Percentiles rank a stretch among this genome's conserved stretches.
Conservation (phyloP, 2,329 filamentous ascomycete species). For the Drechslerella dactyloides region DNA sequence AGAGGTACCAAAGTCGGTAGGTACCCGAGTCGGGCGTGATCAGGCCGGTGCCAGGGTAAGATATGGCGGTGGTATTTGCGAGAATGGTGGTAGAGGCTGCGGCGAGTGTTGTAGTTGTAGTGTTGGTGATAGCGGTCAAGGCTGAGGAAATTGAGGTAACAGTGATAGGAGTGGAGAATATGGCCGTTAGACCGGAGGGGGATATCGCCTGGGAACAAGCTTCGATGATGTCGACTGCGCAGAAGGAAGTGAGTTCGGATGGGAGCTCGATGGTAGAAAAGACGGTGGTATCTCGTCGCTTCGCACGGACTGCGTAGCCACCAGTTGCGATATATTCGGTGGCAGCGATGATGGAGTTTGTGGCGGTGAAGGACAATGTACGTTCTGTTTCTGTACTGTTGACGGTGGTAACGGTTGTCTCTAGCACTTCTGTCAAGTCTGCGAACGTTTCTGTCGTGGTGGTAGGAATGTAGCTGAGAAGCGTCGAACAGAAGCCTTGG, state of each 20-base stretch:
- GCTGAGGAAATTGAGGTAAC: background rate
- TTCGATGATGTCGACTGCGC: conserved; percentile 21
- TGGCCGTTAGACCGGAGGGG: conserved; percentile 1
- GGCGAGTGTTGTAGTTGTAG: conserved; percentile 8
- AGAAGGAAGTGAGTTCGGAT: conserved; percentile 11
- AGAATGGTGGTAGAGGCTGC: conserved; percentile 22
- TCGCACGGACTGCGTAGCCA: background rate
- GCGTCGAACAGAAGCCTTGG: conserved; percentile 16
- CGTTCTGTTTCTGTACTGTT: conserved; percentile 20
- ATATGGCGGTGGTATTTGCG: conserved; percentile 21
- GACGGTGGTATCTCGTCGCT: background rate
- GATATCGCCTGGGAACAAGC: conserved; percentile 21
- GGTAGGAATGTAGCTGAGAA: conserved; percentile 14
- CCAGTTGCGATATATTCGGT: conserved; percentile 26
- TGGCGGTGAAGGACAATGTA: conserved; percentile 14
- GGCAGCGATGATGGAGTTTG: conserved; percentile 12
- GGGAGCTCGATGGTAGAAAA: background rate
- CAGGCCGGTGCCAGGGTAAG: conserved; percentile 23
- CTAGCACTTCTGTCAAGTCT: background rate
- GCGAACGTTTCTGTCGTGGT: background rate
- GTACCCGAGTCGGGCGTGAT: conserved; percentile 16
- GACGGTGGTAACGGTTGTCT: conserved; percentile 1
- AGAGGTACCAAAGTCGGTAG: conserved; percentile 33
- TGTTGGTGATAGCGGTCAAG: conserved; percentile 5
- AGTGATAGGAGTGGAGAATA: background rate